Evolutionary conservation across 495 filamentous ascomycete genomes (phyloP).

Genomic region (Talaromyces borbonicus): DNA sequence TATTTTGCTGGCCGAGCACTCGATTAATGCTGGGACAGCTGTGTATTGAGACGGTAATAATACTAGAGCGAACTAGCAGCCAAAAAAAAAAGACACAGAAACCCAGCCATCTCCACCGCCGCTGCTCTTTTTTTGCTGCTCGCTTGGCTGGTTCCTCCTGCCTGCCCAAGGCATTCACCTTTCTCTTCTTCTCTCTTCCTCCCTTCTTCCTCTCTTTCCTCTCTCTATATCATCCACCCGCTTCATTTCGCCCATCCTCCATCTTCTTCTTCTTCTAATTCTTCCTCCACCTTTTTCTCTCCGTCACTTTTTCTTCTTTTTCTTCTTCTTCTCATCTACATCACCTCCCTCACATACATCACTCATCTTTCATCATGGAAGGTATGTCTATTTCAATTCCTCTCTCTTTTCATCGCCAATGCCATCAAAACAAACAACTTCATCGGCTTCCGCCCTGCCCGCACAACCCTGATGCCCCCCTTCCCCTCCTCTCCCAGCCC

Average conservation of each 20-base stretch:
- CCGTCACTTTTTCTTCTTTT: conserved; percentile 28
- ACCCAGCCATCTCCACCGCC: conserved; percentile 1
- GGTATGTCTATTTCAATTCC: conserved; percentile 44
- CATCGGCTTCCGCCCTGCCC: conserved; percentile 27
- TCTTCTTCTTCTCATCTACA: conserved; percentile 13
- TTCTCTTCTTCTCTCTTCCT: conserved; percentile 7
- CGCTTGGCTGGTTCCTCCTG: conserved; percentile 1
- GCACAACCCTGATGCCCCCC: conserved; percentile 12
- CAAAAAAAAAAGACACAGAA: no score
- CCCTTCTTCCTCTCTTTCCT: conserved; percentile 1
- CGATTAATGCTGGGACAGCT: no score
- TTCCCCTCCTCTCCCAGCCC: conserved; percentile 10
- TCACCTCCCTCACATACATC: no score
- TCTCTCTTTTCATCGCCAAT: no score
- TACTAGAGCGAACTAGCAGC: neutral
- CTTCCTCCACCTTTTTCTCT: conserved; percentile 14
- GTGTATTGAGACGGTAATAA: neutral
- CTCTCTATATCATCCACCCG: conserved; percentile 7
- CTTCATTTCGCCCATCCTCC: neutral
- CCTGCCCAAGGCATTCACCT: no score
- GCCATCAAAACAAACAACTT: conserved; percentile 22
- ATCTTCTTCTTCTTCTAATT: conserved; percentile 11
- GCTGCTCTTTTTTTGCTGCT: no score
- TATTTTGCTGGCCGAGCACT: no score
- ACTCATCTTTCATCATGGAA: conserved; percentile 57